phyloP scores from a whole-genome alignment of 148 eudicot species.

The Arctostaphylos glauca region DNA sequence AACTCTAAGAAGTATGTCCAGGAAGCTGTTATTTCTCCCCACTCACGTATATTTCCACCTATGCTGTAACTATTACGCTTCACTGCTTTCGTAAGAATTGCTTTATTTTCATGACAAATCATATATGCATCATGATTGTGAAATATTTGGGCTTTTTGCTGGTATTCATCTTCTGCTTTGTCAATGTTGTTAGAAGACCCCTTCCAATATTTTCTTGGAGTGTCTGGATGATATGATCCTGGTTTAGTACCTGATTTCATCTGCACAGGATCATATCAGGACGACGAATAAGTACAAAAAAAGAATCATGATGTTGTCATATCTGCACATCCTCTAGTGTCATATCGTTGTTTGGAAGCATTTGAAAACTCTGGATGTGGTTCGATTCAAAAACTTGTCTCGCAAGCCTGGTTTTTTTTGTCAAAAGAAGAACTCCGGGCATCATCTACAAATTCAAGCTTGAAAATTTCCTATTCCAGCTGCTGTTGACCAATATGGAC shows the following conservation, averaged over 20 bases:
- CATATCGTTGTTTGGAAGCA: no score
- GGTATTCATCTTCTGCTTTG: not conserved
- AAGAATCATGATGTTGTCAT: no score
- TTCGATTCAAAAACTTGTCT: no score
- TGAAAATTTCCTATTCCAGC: not conserved
- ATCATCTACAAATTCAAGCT: not conserved
- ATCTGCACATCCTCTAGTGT: no score
- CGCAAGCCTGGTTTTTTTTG: no score
- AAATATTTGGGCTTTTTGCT: not conserved
- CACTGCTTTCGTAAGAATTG: not conserved
- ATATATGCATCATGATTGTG: not conserved
- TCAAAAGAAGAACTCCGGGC: no score
- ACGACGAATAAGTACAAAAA: no score
- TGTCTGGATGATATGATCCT: not conserved
- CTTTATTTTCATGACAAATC: not conserved
- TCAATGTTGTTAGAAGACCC: not conserved
- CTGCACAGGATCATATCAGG: no score
- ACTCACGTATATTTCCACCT: conserved; percentile 43
- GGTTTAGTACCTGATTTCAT: not conserved
- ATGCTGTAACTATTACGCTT: not conserved
- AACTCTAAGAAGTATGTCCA: conserved; percentile 51
- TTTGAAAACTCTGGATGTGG: no score
- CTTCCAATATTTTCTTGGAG: not conserved
- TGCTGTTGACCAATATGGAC: not conserved
- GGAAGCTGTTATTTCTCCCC: conserved; percentile 36